Evolutionary conservation across 768 basidiomycete genomes (phyloP).

Genomic region (Podaxis sp.): DNA sequence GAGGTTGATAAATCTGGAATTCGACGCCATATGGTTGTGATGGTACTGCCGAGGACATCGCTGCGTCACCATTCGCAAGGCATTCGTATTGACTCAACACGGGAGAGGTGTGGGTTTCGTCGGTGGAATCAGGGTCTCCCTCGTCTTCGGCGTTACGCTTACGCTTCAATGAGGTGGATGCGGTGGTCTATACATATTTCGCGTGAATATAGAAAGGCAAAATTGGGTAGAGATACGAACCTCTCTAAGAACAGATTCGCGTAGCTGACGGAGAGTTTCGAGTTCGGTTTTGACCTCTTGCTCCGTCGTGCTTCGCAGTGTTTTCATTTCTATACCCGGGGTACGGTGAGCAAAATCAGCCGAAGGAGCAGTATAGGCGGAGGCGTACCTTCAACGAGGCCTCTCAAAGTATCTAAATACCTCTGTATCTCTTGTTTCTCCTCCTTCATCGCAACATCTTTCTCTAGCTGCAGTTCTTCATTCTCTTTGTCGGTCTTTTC

Average conservation of each 20-base stretch:
- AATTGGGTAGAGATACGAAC: conserved; percentile 24
- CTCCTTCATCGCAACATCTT: conserved; percentile 21
- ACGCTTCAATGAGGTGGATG: conserved; percentile 42
- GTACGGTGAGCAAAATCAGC: not conserved
- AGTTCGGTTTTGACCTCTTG: conserved; percentile 48
- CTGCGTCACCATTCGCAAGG: not conserved
- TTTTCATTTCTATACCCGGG: conserved; percentile 42
- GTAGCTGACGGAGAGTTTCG: conserved; percentile 32
- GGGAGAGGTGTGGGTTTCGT: not conserved
- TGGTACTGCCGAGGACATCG: not conserved
- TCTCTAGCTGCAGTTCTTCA: conserved; percentile 18
- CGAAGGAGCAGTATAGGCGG: not conserved
- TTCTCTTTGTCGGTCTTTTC: conserved; percentile 1
- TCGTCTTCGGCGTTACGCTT: conserved; percentile 41
- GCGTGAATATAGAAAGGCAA: not conserved
- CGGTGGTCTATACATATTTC: conserved; percentile 9
- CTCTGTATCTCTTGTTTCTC: conserved; percentile 23
- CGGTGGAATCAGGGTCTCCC: not conserved
- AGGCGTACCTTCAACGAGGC: conserved; percentile 42
- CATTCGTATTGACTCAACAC: not conserved
- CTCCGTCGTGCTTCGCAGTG: conserved; percentile 40
- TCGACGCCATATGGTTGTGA: not conserved
- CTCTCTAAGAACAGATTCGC: conserved; percentile 21
- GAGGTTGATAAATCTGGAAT: conserved; percentile 3
- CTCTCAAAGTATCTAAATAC: conserved; percentile 33